A percentile compares a stretch with the other conserved stretches of the same genome.
Conservation (phyloP, 2,329 filamentous ascomycete species). For the Emergomyces pasteurianus region DNA sequence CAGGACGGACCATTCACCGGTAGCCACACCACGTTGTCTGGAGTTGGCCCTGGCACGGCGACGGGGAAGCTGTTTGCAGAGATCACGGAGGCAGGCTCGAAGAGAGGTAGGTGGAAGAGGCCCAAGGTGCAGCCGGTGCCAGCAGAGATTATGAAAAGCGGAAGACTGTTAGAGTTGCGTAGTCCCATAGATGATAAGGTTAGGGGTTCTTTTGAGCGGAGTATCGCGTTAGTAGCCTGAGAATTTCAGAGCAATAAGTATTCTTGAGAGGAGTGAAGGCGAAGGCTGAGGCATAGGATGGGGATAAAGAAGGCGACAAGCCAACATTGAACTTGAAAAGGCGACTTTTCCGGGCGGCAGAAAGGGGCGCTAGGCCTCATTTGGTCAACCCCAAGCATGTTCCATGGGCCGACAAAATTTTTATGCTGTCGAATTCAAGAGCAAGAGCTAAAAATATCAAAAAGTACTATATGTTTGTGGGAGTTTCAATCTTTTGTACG, state of each 20-base stretch:
- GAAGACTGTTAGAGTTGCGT: constrained; percentile 12
- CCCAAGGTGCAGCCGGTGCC: constrained; percentile 12
- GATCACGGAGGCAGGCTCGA: constrained; percentile 8
- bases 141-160: constrained; percentile 16
- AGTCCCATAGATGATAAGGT: constrained; percentile 15
- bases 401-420: neutral
- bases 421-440: constrained; percentile 1
- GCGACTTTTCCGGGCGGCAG: neutral
- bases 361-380: neutral
- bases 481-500: neutral
- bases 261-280: neutral
- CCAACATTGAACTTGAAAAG: neutral
- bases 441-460: neutral
- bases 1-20: constrained; percentile 40
- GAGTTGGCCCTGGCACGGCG: constrained; percentile 11
- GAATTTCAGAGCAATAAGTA: neutral
- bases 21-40: constrained; percentile 33
- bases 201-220: neutral
- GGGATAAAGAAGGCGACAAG: neutral
- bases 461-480: neutral
- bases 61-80: constrained; percentile 8
- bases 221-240: neutral
- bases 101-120: constrained; percentile 5
- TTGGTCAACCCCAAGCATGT: neutral
- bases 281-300: neutral